Base-by-base conservation (phyloP, 352 stramenopile species). In the Phytophthora kernoviae region DNA sequence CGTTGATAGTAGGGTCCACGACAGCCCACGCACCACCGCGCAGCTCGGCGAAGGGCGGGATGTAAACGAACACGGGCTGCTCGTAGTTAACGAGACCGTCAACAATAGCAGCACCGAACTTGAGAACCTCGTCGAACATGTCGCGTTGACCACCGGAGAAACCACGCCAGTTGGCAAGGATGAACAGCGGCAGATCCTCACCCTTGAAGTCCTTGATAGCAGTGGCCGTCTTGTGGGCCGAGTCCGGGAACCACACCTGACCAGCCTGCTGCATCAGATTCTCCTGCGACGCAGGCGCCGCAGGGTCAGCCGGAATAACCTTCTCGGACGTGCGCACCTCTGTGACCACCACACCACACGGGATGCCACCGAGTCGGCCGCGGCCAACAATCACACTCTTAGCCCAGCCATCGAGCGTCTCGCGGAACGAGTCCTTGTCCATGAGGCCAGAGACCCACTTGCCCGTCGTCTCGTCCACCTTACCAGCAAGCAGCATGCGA, bases 121-220 rank as follows among this genome's bases (percentile, higher is more conserved):
- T 99, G 64, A 99, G 92, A 58, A 99, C 96, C 77, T 99, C 97
- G 71, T 99, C 97, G 77, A 99, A 99, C 98, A 99, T 99, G 69
- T 99, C 98, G 55, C 98, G 87, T 78, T 99, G 97, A 17, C 98
- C 98, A 48, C 98, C 98, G 26, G 95, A 99, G 81, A 99, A 99
- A 43, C 98, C 98, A 69, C 98, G 90, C 98, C 98, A 99, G 86
- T 99, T 99, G 37, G 98, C 97, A 56, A 99, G 98, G 54, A 99
- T 98, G 59, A 99, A 99, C 17, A 99, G 79, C 55, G 98, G 98
- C 41, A 99, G 80, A 64, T 99, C 97, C 73, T 99, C 98, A 21
- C 94, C 95, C 64, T 98, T 88, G 77, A 99, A 99, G 86, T 99
- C 98, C 58, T 94, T 93, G 79, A 99, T 99, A 24, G 98, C 98